phyloP scores from a whole-genome alignment of 2,329 filamentous ascomycete genomes.

The Verticillium longisporum region DNA sequence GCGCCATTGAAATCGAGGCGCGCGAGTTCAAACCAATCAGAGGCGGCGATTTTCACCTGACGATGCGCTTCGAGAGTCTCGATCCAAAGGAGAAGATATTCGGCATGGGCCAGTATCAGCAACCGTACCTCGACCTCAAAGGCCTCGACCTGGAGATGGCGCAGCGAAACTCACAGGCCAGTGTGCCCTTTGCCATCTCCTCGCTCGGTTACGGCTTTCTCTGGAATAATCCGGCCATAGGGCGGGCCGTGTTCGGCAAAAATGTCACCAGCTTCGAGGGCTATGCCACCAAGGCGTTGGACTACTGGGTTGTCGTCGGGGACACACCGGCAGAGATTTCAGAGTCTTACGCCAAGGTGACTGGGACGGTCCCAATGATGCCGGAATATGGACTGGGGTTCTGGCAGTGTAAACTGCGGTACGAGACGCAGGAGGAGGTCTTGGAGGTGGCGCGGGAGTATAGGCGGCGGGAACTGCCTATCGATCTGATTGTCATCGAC shows the following conservation, averaged over 20 bases:
- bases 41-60: slow-evolving; percentile 44
- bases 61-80: slow-evolving; percentile 47
- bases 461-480: slow-evolving; percentile 43
- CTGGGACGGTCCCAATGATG: slow-evolving; percentile 59
- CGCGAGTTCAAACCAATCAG: slow-evolving; percentile 47
- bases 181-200: slow-evolving; percentile 51
- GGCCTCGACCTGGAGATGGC: slow-evolving; percentile 53
- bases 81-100: slow-evolving; percentile 48
- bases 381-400: slow-evolving; percentile 62
- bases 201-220: slow-evolving; percentile 55
- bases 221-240: slow-evolving; percentile 61
- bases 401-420: slow-evolving; percentile 62
- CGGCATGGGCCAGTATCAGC: slow-evolving; percentile 61
- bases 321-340: slow-evolving; percentile 49
- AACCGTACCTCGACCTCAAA: slow-evolving; percentile 51
- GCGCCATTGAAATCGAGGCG: slow-evolving; percentile 44
- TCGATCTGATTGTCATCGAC: slow-evolving; percentile 59
- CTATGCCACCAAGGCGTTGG: slow-evolving; percentile 46
- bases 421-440: slow-evolving; percentile 59
- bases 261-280: slow-evolving; percentile 58
- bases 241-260: slow-evolving; percentile 52
- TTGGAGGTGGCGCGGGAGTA: slow-evolving; percentile 55
- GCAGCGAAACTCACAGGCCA: slow-evolving; percentile 57
- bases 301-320: slow-evolving; percentile 59
- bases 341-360: slow-evolving; percentile 46